Conservation (phyloP, 129 eudicot species). For the Tagetes patula region DNA sequence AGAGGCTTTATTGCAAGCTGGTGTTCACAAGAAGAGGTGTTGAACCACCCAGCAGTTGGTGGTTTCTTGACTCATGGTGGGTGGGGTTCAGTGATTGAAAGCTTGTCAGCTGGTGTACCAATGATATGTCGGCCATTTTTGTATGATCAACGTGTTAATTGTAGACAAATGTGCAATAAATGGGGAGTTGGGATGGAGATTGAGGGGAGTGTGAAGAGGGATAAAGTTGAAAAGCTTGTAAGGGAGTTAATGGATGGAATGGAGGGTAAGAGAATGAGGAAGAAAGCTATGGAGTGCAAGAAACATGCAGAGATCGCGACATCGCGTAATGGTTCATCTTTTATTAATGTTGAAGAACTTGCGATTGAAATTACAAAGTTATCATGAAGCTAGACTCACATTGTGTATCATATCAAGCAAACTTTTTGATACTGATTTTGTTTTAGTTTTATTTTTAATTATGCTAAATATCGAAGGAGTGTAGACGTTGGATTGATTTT, state of each 20-base stretch:
- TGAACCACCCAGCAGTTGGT: conserved; percentile 29
- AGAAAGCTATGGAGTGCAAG: conserved; percentile 25
- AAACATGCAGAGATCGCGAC: conserved; percentile 21
- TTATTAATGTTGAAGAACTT: conserved; percentile 15
- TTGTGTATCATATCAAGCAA: too few relatives aligned
- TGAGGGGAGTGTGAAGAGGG: conserved; percentile 19
- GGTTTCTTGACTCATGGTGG: conserved; percentile 38
- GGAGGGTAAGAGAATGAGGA: conserved; percentile 22
- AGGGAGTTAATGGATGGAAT: conserved; percentile 29
- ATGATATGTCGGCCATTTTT: conserved; percentile 33
- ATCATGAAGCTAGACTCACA: background rate
- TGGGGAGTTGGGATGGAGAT: conserved; percentile 32
- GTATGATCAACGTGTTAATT: conserved; percentile 17
- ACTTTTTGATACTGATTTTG: too few relatives aligned
- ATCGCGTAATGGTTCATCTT: conserved; percentile 19
- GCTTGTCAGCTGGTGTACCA: conserved; percentile 33
- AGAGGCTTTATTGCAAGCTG: conserved; percentile 32
- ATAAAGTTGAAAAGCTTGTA: conserved; percentile 36
- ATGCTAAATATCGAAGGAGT: too few relatives aligned
- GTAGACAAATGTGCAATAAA: conserved; percentile 21
- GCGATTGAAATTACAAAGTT: conserved; percentile 12
- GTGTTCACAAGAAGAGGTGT: conserved; percentile 35
- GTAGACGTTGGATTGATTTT: too few relatives aligned
- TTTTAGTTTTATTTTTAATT: too few relatives aligned
- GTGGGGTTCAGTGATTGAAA: conserved; percentile 33